phyloP scores from a whole-genome alignment of 805 yeast genomes.

The Ogataea allantospora region DNA sequence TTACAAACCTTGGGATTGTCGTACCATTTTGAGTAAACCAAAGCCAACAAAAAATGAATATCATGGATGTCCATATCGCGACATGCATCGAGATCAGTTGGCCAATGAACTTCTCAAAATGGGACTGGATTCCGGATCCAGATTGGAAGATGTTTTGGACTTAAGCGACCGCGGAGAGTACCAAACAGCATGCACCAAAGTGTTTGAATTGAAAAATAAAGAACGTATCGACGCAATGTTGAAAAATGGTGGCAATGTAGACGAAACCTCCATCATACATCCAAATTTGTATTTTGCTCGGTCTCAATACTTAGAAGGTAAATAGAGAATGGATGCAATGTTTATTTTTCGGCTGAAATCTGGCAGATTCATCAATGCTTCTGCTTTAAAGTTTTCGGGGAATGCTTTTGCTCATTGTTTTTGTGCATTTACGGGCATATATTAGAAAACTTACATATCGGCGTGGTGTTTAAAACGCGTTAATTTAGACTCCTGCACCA shows the following conservation, averaged over 20 bases:
- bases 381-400: not conserved
- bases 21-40: conserved; percentile 68
- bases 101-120: conserved; percentile 53
- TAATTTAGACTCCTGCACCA: too few relatives aligned
- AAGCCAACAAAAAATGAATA: conserved; percentile 64
- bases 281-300: conserved; percentile 88
- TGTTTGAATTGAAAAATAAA: conserved; percentile 70
- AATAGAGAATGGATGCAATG: conserved; percentile 3
- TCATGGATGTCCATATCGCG: conserved; percentile 95
- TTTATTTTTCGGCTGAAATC: not conserved
- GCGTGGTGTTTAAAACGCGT: too few relatives aligned
- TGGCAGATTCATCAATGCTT: too few relatives aligned
- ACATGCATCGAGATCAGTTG: conserved; percentile 63
- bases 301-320: conserved; percentile 54
- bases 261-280: conserved; percentile 67
- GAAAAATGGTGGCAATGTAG: conserved; percentile 41
- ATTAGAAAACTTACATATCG: too few relatives aligned
- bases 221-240: conserved; percentile 37
- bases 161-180: conserved; percentile 67
- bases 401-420: not conserved
- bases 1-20: conserved; percentile 84
- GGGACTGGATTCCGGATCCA: conserved; percentile 59
- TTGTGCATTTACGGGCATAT: not conserved
- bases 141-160: conserved; percentile 59
- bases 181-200: conserved; percentile 86